Evolutionary conservation across 2,329 filamentous ascomycete species (phyloP), one percentile per base, ranked within the genome.

Genomic region (Neobulgaria alba): DNA sequence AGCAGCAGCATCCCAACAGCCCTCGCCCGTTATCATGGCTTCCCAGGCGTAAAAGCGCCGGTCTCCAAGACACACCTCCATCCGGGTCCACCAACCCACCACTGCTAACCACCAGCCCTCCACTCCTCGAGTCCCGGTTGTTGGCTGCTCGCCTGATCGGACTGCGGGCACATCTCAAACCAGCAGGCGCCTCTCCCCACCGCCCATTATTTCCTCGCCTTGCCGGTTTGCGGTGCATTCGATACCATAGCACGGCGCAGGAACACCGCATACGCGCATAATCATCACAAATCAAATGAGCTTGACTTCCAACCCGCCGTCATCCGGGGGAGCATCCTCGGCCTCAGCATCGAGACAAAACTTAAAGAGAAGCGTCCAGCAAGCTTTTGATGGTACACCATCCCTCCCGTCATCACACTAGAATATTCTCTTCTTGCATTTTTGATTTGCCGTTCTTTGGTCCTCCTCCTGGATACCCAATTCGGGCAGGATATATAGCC

Each of bases 351-450:
- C 65, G 46, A 63, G 60, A 45, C 68, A 70, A 52, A 64, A 63
- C 19, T 60, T 77, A 40, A 79, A 79, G 63, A 67, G 75, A 55
- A 75, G 68, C 51, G 72, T 75, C 41, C 74, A 78, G 59, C 67
- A 73, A 46, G 69, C 72, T 29, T 78, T 79, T 64, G 73, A 79
- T 63, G 75, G 75, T 77, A 67, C 54, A 43, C 33, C 12, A 32
- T 36, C 39, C 19, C 39, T 15, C 23, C 12, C 23, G 12, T 26
- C 23, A 26, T 26, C 23, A 12, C 12, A 7, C 23, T 7, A 7
- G 7, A 7, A 7, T 26, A 26, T 26, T 26, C 7, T 26, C 23
- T 7, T 12, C 23, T 7, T 31, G 34, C 37, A 23, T 20, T 42
- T 32, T 15, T n/a, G n/a, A 21, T 15, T 16, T 39, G 42, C 36